These are phyloP conservation scores for Chytriomyces confervae DNA, from an alignment of 192 early-diverging fungal genomes.

Conservation along the genomic window DNA sequence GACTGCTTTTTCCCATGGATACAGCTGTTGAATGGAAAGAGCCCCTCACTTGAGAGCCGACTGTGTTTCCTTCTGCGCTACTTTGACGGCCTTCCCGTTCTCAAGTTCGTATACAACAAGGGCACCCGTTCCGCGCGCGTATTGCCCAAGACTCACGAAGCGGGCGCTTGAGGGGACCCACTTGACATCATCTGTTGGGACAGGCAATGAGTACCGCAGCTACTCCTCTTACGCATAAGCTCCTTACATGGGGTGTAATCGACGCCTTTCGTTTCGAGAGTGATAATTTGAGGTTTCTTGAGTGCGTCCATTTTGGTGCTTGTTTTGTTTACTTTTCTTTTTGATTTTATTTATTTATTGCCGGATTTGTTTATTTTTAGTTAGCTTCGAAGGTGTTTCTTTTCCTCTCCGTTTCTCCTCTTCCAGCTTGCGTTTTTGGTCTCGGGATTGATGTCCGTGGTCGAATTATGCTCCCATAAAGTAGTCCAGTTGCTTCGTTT, in stretches of 20 bases:
- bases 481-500: no score
- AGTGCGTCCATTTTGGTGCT: conserved; percentile 1
- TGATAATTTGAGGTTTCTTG: conserved; percentile 55
- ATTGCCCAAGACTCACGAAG: conserved; percentile 69
- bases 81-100: conserved; percentile 48
- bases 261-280: conserved; percentile 45
- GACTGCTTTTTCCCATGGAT: conserved; percentile 53
- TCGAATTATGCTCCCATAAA: no score
- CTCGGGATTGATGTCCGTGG: no score
- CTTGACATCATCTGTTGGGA: conserved; percentile 57
- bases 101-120: conserved; percentile 65
- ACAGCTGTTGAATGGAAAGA: no score
- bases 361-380: no score
- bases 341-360: no score
- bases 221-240: conserved; percentile 33
- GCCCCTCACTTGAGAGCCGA: no score
- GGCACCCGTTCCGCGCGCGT: conserved; percentile 61
- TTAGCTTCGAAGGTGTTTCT: no score
- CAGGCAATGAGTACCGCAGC: not conserved
- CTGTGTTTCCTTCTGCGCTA: not conserved
- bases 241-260: conserved; percentile 38
- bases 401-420: no score
- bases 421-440: no score
- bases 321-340: no score
- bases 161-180: conserved; percentile 72